Evolutionary conservation across 768 basidiomycete species (phyloP).

Genomic region (Dioszegia hungarica): DNA sequence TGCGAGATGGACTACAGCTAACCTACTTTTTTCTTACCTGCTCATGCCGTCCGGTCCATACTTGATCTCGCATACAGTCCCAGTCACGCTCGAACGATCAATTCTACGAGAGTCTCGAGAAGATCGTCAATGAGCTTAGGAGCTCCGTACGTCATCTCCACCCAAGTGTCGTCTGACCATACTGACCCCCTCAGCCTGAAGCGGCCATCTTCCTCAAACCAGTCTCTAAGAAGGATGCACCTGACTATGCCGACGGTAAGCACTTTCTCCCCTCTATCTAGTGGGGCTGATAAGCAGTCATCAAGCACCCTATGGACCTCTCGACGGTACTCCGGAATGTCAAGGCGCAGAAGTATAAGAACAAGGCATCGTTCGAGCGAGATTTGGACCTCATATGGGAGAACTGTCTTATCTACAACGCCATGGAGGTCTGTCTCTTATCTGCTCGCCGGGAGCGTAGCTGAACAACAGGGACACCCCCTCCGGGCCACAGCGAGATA

Average conservation of each 20-base stretch:
- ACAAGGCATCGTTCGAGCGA: conserved; percentile 85
- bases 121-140: conserved; percentile 76
- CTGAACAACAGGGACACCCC: conserved; percentile 67
- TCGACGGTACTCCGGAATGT: conserved; percentile 89
- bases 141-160: conserved; percentile 56
- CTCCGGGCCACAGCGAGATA: conserved; percentile 74
- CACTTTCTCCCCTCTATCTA: background rate
- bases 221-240: conserved; percentile 80
- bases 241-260: conserved; percentile 88
- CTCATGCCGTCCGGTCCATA: background rate
- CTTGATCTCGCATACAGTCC: conserved; percentile 27
- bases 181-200: conserved; percentile 61
- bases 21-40: conserved; percentile 10
- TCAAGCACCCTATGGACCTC: conserved; percentile 91
- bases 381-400: conserved; percentile 96
- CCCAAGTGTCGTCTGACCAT: background rate
- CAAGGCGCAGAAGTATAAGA: conserved; percentile 85
- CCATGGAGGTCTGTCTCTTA: conserved; percentile 65
- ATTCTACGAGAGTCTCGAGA: conserved; percentile 91
- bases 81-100: conserved; percentile 67
- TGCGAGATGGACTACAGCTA: background rate
- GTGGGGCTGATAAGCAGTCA: conserved; percentile 62
- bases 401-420: conserved; percentile 90
- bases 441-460: no score
- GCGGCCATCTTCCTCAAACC: conserved; percentile 88